These are phyloP conservation scores for Apiospora sp. DNA, from an alignment of 2,329 filamentous ascomycete genomes.

Conservation along the genomic window DNA sequence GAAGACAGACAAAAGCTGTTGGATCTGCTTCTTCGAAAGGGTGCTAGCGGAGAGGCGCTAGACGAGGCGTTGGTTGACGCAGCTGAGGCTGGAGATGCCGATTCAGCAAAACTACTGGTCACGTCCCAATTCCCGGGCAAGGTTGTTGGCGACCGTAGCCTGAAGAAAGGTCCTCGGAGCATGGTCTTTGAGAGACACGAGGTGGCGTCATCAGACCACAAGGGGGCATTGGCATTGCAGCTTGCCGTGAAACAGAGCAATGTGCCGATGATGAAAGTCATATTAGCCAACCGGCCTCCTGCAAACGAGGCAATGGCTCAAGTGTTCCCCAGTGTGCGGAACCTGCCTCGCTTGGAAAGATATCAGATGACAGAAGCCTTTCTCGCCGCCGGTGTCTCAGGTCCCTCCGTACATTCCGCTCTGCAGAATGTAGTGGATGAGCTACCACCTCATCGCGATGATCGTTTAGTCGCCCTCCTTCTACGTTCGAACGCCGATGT, in stretches of 20 bases:
- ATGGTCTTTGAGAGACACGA: constrained; percentile 53
- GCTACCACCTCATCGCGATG: constrained; percentile 55
- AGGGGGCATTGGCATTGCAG: constrained; percentile 58
- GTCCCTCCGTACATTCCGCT: constrained; percentile 55
- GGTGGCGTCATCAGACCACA: constrained; percentile 60
- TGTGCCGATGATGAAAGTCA: constrained; percentile 51
- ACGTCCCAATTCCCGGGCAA: constrained; percentile 55
- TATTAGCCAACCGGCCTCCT: constrained; percentile 56
- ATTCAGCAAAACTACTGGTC: constrained; percentile 58
- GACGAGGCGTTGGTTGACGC: constrained; percentile 60
- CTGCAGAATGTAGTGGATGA: constrained; percentile 62
- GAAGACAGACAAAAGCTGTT: constrained; percentile 56
- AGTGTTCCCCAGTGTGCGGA: constrained; percentile 57
- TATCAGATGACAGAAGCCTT: constrained; percentile 60
- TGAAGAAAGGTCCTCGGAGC: constrained; percentile 40
- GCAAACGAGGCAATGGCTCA: constrained; percentile 54
- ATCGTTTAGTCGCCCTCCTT: constrained; percentile 59
- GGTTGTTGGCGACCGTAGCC: constrained; percentile 37
- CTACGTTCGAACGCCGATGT: constrained; percentile 61
- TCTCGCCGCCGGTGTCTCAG: constrained; percentile 56
- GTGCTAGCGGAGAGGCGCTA: constrained; percentile 56
- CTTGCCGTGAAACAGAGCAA: constrained; percentile 57
- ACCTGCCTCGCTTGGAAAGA: constrained; percentile 51
- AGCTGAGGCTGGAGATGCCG: constrained; percentile 55
- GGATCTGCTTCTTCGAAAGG: constrained; percentile 56